phyloP scores from a whole-genome alignment of 140 eudicot genomes.

The Oenanthe javanica region DNA sequence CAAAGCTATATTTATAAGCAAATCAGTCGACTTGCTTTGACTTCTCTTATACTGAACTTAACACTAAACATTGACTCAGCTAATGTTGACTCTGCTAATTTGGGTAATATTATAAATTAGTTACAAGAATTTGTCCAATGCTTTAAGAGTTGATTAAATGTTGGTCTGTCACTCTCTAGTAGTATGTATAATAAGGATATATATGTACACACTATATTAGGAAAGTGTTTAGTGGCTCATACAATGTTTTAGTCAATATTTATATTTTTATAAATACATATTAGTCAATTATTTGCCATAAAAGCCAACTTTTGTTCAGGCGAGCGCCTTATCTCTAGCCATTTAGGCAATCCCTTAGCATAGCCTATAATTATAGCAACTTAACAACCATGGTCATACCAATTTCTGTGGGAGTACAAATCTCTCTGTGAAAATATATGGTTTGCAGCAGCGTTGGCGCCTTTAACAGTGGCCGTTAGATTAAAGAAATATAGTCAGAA shows the following conservation, averaged over 20 bases:
- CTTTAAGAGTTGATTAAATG: too few relatives aligned
- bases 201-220: neutral
- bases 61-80: neutral
- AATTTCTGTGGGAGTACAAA: neutral
- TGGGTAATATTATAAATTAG: neutral
- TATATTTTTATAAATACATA: neutral
- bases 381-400: neutral
- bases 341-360: neutral
- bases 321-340: neutral
- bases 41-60: neutral
- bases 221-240: neutral
- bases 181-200: too few relatives aligned
- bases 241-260: too few relatives aligned
- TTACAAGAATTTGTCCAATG: too few relatives aligned
- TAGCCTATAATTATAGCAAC: neutral
- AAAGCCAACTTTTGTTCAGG: neutral
- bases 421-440: neutral
- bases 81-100: neutral
- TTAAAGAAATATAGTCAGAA: neutral
- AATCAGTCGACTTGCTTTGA: neutral
- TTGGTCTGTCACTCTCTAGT: neutral
- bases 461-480: neutral
- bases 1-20: neutral
- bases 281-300: neutral
- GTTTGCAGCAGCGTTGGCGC: neutral